Evolutionary conservation across 768 basidiomycete genomes (phyloP).

Genomic region (Lactarius evosmus): DNA sequence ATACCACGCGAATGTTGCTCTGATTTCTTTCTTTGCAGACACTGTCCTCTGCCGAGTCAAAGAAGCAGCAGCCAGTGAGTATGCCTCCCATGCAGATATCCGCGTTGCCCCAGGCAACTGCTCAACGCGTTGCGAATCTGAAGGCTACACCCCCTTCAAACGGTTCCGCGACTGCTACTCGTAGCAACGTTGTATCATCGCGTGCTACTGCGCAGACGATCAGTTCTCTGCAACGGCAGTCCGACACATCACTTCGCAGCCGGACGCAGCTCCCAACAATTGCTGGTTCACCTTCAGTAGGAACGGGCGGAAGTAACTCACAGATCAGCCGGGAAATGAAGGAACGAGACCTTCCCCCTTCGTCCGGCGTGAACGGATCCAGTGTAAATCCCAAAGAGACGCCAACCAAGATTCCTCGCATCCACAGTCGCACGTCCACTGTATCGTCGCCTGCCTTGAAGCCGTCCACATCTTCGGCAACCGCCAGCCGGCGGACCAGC

Average conservation of each 20-base stretch:
- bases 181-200: constrained; percentile 51
- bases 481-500: constrained; percentile 63
- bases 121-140: constrained; percentile 80
- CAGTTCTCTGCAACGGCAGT: constrained; percentile 85
- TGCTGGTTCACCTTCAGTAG: constrained; percentile 89
- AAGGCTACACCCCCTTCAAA: constrained; percentile 51
- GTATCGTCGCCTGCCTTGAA: constrained; percentile 69
- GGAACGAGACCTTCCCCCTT: constrained; percentile 55
- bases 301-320: constrained; percentile 50
- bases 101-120: constrained; percentile 75
- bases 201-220: constrained; percentile 77
- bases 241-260: constrained; percentile 73
- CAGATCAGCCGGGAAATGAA: constrained; percentile 36
- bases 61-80: constrained; percentile 65
- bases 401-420: constrained; percentile 90
- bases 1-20: constrained; percentile 10
- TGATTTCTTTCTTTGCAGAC: constrained; percentile 49
- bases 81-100: constrained; percentile 91
- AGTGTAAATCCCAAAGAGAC: constrained; percentile 70
- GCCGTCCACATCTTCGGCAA: constrained; percentile 42
- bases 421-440: constrained; percentile 80
- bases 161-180: constrained; percentile 42
- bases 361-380: constrained; percentile 50
- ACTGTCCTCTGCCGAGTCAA: constrained; percentile 75
- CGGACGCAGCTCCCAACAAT: constrained; percentile 84